Evolutionary conservation across 1,139 yeast species (phyloP), one percentile per base, ranked within the genome.

Genomic region (Petasospora fabianii): DNA sequence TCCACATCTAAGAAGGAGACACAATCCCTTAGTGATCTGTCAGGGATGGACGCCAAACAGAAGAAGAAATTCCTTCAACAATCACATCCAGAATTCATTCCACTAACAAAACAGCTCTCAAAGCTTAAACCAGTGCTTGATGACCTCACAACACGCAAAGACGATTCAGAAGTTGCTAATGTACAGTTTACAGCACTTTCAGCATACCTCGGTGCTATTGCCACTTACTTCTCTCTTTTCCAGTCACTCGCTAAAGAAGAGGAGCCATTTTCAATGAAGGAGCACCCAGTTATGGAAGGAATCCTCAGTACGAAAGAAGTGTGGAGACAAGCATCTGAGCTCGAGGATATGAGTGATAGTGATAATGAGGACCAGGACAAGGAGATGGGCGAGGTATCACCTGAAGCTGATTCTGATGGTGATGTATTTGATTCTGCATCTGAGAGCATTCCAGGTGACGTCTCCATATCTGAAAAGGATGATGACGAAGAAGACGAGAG

Each of bases 241-340:
- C 31, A 48, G 5, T 79, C 77, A 27, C 69, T 75, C 30, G 61
- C 82, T 41, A 67, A 67, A 30, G 68, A 68, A 30, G 76, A 71
- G 5, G 84, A 79, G 38, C 70, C 71, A 8, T 79, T 81, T 53
- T 69, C 81, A 22, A 78, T 90, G 82, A 87, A 84, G 53, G 94
- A 85, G 42, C 90, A 83, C 51, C 85, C 92, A 3, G 83, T 90
- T 3, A 88, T 90, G 96, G 90, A 85, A 54, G 74, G 83, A 24
- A 82, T 90, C 32, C 68, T 90, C 43, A 79, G 84, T 40, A 72
- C 92, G 3, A 73, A 94, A 50, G 96, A 88, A 58, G 73, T 84
- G n/a, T 90, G 97, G 96, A 75, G 94, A 58, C 90, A 82, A 52
- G 90, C 87, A 3, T 69, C 60, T 36, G 77, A 65, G 42, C 58